Percentiles rank a stretch among this genome's conserved stretches.
These are phyloP conservation scores for Zygoascus bituminiphila DNA, from an alignment of 805 yeast species.

Conservation along the genomic window DNA sequence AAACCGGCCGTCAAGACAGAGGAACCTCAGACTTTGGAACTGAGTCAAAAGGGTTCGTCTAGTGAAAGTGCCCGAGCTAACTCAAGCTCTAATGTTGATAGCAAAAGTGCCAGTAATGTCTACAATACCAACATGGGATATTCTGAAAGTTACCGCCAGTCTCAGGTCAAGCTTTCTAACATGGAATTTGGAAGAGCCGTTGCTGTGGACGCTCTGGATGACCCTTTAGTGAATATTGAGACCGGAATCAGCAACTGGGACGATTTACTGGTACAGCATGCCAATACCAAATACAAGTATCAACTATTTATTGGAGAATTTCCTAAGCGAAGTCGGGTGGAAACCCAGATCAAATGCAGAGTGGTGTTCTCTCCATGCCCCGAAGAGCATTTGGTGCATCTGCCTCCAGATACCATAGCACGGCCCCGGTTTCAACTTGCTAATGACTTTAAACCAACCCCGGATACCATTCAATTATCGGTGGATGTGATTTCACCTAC, in stretches of 20 bases:
- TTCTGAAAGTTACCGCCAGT: constrained; percentile 30
- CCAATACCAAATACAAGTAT: constrained; percentile 11
- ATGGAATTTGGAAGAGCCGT: constrained; percentile 42
- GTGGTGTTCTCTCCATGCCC: constrained; percentile 70
- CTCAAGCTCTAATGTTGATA: not conserved
- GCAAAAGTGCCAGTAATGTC: not conserved
- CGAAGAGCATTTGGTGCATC: constrained; percentile 58
- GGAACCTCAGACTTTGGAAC: not conserved
- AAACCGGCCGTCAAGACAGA: not conserved
- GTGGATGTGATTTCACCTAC: constrained; percentile 62
- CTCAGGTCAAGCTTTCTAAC: constrained; percentile 43
- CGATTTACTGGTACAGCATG: not conserved
- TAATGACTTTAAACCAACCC: constrained; percentile 21
- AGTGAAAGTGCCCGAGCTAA: not conserved
- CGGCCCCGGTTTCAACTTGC: constrained; percentile 72
- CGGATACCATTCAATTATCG: constrained; percentile 42
- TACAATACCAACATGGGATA: not conserved
- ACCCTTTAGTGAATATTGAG: not conserved
- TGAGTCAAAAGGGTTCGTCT: not conserved
- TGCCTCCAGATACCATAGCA: constrained; percentile 81
- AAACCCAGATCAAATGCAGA: constrained; percentile 83
- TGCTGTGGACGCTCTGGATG: not conserved
- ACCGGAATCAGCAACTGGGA: constrained; percentile 2
- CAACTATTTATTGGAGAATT: constrained; percentile 34
- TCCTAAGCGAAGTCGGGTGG: constrained; percentile 83